Percentiles rank a stretch among this genome's conserved stretches.
These are phyloP conservation scores for Boletus pseudopeckii DNA, from an alignment of 768 basidiomycete species.

Conservation along the genomic window DNA sequence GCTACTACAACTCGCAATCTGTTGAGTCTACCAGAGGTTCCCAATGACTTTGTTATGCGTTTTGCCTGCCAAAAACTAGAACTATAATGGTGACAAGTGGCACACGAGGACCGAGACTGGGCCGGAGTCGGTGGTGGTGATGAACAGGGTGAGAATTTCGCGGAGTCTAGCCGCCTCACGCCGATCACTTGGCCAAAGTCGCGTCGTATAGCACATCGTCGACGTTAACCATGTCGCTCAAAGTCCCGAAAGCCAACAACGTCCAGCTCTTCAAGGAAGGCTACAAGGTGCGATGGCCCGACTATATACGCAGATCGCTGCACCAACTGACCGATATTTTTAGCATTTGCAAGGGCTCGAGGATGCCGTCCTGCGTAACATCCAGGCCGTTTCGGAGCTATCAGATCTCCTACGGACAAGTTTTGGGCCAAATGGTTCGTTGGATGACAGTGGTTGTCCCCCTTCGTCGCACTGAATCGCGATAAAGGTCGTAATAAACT, in stretches of 20 bases:
- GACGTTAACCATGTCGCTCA: constrained; percentile 70
- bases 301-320: constrained; percentile 1
- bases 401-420: constrained; percentile 94
- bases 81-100: not conserved
- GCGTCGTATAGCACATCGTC: constrained; percentile 8
- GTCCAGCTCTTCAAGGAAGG: constrained; percentile 96
- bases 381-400: constrained; percentile 92
- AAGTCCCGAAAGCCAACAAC: constrained; percentile 87
- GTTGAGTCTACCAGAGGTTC: not conserved
- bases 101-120: not conserved
- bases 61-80: not conserved
- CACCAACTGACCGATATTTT: constrained; percentile 1
- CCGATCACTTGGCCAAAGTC: not conserved
- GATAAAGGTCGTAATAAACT: constrained; percentile 89
- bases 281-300: constrained; percentile 65
- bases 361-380: constrained; percentile 95
- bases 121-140: not conserved
- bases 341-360: constrained; percentile 87
- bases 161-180: constrained; percentile 11
- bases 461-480: constrained; percentile 2
- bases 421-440: constrained; percentile 92
- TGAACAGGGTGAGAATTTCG: not conserved
- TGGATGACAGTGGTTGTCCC: not conserved
- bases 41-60: not conserved
- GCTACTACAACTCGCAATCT: not conserved